A percentile compares a stretch with the other conserved stretches of the same genome.
phyloP scores from a whole-genome alignment of 208 protist genomes.

The Crithidia thermophila region DNA sequence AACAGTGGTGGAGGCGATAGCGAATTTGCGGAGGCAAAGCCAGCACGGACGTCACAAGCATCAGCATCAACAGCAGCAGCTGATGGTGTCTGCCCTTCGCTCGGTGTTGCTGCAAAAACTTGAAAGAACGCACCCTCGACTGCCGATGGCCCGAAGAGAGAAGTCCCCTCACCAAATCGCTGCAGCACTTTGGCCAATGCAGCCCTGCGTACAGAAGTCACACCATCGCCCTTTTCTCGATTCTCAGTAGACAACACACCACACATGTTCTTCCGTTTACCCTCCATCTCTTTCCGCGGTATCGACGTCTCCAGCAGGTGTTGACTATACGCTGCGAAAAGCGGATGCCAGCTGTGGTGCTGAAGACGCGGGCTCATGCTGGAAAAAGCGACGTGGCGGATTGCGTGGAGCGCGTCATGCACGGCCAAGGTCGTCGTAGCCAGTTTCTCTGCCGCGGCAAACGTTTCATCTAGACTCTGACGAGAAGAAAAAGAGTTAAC shows the following conservation, averaged over 20 bases:
- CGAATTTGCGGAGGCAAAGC: too few species aligned
- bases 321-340: constrained; percentile 13
- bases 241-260: too few species aligned
- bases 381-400: constrained; percentile 27
- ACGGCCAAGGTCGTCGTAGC: constrained; percentile 1
- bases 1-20: too few species aligned
- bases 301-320: neutral
- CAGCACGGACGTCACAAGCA: neutral
- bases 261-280: too few species aligned
- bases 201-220: neutral
- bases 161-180: constrained; percentile 1
- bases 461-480: neutral
- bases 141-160: constrained; percentile 5
- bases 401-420: neutral
- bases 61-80: neutral
- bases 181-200: neutral
- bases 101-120: neutral
- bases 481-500: too few species aligned
- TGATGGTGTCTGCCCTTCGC: neutral
- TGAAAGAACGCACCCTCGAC: constrained; percentile 7
- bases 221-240: neutral
- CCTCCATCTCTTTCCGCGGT: neutral
- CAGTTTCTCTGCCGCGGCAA: neutral
- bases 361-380: constrained; percentile 6
- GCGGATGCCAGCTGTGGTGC: constrained; percentile 20